Base-by-base conservation (phyloP, 306 rosid species). In the Prunus mira region DNA sequence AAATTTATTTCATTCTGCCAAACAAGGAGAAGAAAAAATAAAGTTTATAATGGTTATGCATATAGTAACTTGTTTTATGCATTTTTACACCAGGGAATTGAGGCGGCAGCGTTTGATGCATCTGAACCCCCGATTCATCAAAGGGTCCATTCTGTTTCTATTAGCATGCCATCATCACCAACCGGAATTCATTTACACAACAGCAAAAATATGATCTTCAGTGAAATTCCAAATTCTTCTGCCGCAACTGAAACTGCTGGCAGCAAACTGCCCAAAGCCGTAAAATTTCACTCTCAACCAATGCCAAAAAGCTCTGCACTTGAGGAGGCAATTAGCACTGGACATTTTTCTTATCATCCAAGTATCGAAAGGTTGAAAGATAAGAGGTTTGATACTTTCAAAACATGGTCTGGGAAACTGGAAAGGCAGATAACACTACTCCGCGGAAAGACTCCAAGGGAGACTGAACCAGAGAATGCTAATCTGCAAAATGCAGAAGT, bases 351-450 rank as follows among this genome's bases (percentile, higher is more conserved):
- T 15, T 47, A 61, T 54, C 82, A 78, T 67, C 91, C 89, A 15
- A 85, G 77, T 62, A 82, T 78, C 56, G 70, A 32, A 63, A 81
- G 77, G 74, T 79, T 81, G 20, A 74, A 77, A 77, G 93, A 91
- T 73, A 88, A 78, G 73, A 84, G 93, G 70, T 91, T 75, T 81
- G 93, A 93, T 75, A 83, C 90, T 52, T 93, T 93, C 58, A 93
- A 91, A 81, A 93, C 98, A 62, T 89, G 85, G 88, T 89, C 97
- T 18, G 91, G 96, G 18, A 83, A 67, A 80, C 87, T 93, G 47
- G 96, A 87, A 81, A 88, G 89, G 71, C 96, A 91, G 34, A 24
- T 93, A 56, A 24, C 97, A 61, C 32, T 81, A 9, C 87, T 91
- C 8, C 87, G 93, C 0, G 90, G 91, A 70, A 93, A 85, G 82